Percentiles rank a stretch among this genome's conserved stretches.
phyloP scores from a whole-genome alignment of 78 protist genomes.

The Dictyostelium intermedium region DNA sequence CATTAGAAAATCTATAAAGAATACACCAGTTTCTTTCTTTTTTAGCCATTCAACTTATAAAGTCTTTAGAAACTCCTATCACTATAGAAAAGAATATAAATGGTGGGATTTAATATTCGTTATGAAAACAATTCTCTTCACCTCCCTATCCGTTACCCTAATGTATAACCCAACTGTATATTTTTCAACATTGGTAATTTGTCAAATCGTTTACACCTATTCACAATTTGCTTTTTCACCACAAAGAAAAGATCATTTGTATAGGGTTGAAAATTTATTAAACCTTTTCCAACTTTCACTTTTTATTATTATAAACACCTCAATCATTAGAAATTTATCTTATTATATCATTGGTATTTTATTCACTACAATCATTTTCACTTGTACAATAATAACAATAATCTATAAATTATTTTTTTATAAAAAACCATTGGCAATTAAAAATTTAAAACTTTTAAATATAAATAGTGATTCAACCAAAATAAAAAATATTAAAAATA shows the following conservation, averaged over 20 bases:
- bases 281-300: neutral
- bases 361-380: neutral
- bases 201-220: neutral
- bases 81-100: neutral
- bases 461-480: neutral
- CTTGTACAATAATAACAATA: neutral
- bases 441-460: neutral
- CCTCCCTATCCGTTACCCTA: neutral
- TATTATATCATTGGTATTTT: neutral
- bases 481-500: neutral
- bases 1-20: neutral
- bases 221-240: neutral
- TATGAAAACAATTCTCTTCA: neutral
- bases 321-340: neutral
- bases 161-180: neutral
- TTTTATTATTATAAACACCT: neutral
- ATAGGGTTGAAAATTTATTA: neutral
- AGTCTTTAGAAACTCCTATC: neutral
- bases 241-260: neutral
- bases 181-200: neutral
- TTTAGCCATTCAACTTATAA: neutral
- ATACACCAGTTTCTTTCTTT: neutral
- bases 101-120: slow-evolving; percentile 6
- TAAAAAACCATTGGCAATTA: neutral
- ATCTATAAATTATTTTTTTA: neutral